Base-by-base conservation (phyloP, 2,329 filamentous ascomycete genomes). In the Pseudocercospora macadamiae region DNA sequence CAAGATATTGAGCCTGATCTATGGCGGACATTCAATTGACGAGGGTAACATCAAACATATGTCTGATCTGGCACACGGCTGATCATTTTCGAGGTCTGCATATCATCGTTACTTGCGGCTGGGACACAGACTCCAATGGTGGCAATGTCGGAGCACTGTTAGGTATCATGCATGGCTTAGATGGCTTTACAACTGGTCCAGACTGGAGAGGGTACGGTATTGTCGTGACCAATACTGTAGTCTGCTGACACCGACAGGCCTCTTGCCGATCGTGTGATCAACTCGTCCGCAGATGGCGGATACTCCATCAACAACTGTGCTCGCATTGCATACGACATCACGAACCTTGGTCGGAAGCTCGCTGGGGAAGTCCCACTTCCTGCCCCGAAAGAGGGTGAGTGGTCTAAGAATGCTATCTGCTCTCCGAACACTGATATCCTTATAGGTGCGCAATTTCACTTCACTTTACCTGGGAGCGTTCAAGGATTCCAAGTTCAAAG, bases 301-400 rank as follows among this genome's bases (percentile, higher is more conserved):
- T 49, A 49, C 45, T 49, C 45, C 12, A 28, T 49, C 7, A 49
- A 49, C 45, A 49, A 49, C n/a, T 49, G 23, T 26, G 45, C 45
- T 49, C 45, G 45, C 12, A 26, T 49, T n/a, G 45, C 45, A 6
- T 18, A 26, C 8, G 45, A 49, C n/a, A 23, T 49, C 45, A 49
- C 45, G 5, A 49, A 49, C 14, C 45, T 26, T 3, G 45, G 45
- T n/a, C n/a, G 45, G 8, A 49, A 49, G n/a, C 8, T 49, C 21
- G 45, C 45, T 49, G 45, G 45, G 3, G 45, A 49, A 26, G 8
- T 4, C n/a, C 19, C 45, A n/a, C 45, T 49, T 7, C 14, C n/a
- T 25, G 45, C 45, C 9, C 45, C 19, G 8, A 49, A 49, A 28
- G 45, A 28, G n/a, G 45, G 45, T 49, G 14, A 19, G 19, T 21